phyloP scores from a whole-genome alignment of 2,329 filamentous ascomycete genomes.

The Microcera coccophila region DNA sequence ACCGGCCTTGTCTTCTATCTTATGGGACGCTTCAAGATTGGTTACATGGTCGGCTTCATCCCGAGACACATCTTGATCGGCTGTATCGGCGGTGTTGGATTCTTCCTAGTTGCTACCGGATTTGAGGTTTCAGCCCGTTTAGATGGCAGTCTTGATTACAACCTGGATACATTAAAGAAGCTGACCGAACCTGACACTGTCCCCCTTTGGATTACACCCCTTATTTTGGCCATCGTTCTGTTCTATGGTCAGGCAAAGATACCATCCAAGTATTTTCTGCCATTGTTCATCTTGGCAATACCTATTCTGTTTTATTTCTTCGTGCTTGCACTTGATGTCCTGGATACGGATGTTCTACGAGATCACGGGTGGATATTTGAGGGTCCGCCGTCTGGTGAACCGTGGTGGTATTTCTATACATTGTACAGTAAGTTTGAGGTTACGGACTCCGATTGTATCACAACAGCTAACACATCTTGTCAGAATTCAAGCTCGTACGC shows the following conservation, averaged over 20 bases:
- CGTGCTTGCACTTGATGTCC: slow-evolving; percentile 62
- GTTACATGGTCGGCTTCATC: slow-evolving; percentile 94
- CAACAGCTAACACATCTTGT: slow-evolving; percentile 15
- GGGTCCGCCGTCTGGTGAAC: slow-evolving; percentile 75
- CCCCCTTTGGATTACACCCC: slow-evolving; percentile 76
- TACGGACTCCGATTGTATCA: background rate
- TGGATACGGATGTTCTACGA: slow-evolving; percentile 66
- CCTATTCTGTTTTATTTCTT: slow-evolving; percentile 75
- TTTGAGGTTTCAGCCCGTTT: slow-evolving; percentile 90
- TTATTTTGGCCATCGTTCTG: slow-evolving; percentile 70
- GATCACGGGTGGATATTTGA: slow-evolving; percentile 85
- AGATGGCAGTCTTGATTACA: slow-evolving; percentile 79
- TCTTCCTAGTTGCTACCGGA: slow-evolving; percentile 87
- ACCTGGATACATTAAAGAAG: slow-evolving; percentile 69
- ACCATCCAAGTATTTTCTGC: slow-evolving; percentile 79
- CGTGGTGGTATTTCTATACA: slow-evolving; percentile 98
- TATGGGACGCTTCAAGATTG: slow-evolving; percentile 82
- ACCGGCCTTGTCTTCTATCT: slow-evolving; percentile 89
- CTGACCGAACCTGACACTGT: slow-evolving; percentile 72
- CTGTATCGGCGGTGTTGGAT: slow-evolving; percentile 94
- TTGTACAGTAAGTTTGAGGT: slow-evolving; percentile 68
- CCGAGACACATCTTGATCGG: slow-evolving; percentile 94
- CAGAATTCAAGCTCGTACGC: slow-evolving; percentile 76
- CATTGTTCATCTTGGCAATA: slow-evolving; percentile 78
- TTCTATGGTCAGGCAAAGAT: slow-evolving; percentile 73